These are phyloP conservation scores for Populus hybrid DNA, from an alignment of 441 rosid genomes.

Conservation along the genomic window DNA sequence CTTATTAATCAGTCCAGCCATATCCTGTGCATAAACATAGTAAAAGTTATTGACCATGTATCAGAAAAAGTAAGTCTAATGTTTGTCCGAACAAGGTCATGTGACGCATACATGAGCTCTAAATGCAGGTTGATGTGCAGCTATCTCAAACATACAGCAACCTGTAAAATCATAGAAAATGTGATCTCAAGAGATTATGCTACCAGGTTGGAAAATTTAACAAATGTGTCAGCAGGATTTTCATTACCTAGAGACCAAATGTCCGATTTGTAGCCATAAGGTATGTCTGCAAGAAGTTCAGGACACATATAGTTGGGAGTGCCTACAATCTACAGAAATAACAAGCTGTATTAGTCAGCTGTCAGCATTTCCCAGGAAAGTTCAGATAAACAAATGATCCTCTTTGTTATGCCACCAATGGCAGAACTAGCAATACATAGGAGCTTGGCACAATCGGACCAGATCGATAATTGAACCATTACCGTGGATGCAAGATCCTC, in stretches of 20 bases:
- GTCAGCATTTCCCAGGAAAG: neutral
- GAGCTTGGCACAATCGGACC: neutral
- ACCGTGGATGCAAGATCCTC: slow-evolving; percentile 64
- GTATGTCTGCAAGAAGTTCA: slow-evolving; percentile 71
- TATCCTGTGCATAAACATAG: slow-evolving; percentile 36
- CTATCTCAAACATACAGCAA: slow-evolving; percentile 66
- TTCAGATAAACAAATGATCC: neutral
- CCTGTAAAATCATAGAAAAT: slow-evolving; percentile 31
- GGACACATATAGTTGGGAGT: slow-evolving; percentile 78
- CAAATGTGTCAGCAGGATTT: neutral
- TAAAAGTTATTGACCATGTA: neutral
- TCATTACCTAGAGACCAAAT: slow-evolving; percentile 64
- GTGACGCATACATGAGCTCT: slow-evolving; percentile 30
- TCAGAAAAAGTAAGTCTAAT: neutral
- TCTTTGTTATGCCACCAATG: neutral
- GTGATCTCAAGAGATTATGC: neutral
- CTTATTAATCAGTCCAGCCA: slow-evolving; percentile 61
- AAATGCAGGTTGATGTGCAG: slow-evolving; percentile 65
- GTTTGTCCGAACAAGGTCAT: neutral
- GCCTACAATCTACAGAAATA: slow-evolving; percentile 46
- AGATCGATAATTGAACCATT: neutral
- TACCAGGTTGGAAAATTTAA: neutral
- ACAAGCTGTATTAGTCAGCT: neutral
- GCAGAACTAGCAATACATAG: neutral
- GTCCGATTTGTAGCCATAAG: slow-evolving; percentile 71